Percentiles rank a stretch among this genome's conserved stretches.
These are phyloP conservation scores for Akanthomyces dipterigenus DNA, from an alignment of 2,329 filamentous ascomycete genomes.

Conservation along the genomic window DNA sequence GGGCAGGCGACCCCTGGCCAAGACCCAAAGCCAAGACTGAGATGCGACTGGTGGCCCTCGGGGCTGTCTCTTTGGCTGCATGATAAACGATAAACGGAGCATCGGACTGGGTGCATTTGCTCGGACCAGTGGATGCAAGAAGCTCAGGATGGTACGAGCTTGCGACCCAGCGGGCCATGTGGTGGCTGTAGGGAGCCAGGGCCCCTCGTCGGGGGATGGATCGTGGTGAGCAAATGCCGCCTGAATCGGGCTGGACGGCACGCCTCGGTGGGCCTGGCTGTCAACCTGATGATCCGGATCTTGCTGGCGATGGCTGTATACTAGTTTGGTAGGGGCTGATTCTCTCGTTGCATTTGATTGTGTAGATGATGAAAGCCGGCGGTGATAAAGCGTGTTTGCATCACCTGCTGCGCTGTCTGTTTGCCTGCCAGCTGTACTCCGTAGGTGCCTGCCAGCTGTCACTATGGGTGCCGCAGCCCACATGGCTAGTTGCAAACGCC, in stretches of 20 bases:
- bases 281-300: not conserved
- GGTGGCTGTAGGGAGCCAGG: not conserved
- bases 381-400: not conserved
- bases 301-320: not conserved
- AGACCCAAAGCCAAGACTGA: not conserved
- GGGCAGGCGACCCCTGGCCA: not conserved
- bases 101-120: not conserved
- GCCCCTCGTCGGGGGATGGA: not conserved
- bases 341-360: not conserved
- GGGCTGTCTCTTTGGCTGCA: not conserved
- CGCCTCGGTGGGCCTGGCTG: not conserved
- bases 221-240: not conserved
- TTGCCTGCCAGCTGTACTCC: not conserved
- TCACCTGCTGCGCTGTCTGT: no score
- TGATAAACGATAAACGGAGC: not conserved
- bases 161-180: not conserved
- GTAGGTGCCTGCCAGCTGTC: not conserved
- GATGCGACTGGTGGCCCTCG: not conserved
- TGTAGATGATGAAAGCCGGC: not conserved
- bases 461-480: not conserved
- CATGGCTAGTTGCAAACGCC: not conserved
- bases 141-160: not conserved
- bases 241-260: conserved; percentile 10
- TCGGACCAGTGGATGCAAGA: not conserved
- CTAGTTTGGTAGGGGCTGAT: not conserved